Conservation (phyloP, 2,329 filamentous ascomycete genomes). For the Aspergillus caelatus region DNA sequence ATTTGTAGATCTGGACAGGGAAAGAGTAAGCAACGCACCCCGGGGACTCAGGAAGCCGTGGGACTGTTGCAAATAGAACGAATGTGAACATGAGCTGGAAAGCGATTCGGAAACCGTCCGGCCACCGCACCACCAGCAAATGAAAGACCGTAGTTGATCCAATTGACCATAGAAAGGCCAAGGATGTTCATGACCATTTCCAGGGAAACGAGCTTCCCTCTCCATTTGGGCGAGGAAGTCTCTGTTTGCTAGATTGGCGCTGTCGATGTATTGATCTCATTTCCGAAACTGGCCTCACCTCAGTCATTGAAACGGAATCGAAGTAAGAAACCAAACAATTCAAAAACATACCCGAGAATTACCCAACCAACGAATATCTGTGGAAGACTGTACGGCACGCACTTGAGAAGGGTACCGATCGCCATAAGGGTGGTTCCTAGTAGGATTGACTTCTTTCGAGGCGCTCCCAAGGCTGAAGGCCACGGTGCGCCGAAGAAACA, state of each 20-base stretch:
- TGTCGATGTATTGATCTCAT: slow-evolving; percentile 55
- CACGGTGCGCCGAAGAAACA: slow-evolving; percentile 60
- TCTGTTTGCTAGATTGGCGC: slow-evolving; percentile 57
- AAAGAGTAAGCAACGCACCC: no score
- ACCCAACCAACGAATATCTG: slow-evolving; percentile 57
- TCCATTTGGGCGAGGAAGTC: slow-evolving; percentile 48
- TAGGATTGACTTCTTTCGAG: slow-evolving; percentile 51
- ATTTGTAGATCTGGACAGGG: no score
- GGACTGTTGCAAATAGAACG: slow-evolving; percentile 48
- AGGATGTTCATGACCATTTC: slow-evolving; percentile 56
- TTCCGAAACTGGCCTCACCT: neutral
- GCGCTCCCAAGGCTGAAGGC: slow-evolving; percentile 48
- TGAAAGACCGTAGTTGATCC: slow-evolving; percentile 56
- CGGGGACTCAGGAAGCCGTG: slow-evolving; percentile 33
- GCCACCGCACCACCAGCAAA: slow-evolving; percentile 46
- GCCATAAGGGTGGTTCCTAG: slow-evolving; percentile 53
- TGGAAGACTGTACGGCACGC: slow-evolving; percentile 47
- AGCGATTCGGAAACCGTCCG: slow-evolving; percentile 52
- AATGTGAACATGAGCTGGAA: slow-evolving; percentile 56
- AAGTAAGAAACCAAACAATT: no score
- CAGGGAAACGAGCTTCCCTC: slow-evolving; percentile 51
- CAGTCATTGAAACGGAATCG: no score
- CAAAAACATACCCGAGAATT: slow-evolving; percentile 16
- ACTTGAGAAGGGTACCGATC: slow-evolving; percentile 53
- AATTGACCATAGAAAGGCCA: slow-evolving; percentile 55